Percentiles rank a stretch among this genome's conserved stretches.
These are phyloP conservation scores for Albifimbria verrucaria DNA, from an alignment of 2,329 filamentous ascomycete species.

Conservation along the genomic window DNA sequence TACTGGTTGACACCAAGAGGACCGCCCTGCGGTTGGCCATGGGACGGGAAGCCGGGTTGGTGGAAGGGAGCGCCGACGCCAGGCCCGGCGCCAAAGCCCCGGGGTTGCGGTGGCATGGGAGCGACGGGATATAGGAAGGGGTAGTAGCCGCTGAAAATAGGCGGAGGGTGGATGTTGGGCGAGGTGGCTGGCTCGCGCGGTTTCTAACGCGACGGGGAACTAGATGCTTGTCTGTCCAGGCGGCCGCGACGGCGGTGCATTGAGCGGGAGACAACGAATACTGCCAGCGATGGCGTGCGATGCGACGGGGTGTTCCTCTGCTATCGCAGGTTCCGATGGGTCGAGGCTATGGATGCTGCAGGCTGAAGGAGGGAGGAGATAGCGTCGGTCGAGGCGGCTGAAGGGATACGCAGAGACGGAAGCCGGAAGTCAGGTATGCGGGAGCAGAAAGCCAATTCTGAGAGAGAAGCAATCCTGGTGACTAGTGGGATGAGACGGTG, in stretches of 20 bases:
- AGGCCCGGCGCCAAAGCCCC: slow-evolving; percentile 35
- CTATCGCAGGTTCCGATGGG: too few species aligned
- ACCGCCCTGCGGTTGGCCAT: slow-evolving; percentile 46
- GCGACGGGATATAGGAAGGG: not conserved
- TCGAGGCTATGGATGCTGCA: too few species aligned
- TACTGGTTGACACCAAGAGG: slow-evolving; percentile 68
- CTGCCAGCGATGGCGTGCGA: not conserved
- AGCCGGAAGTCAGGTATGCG: too few species aligned
- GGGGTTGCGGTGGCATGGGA: slow-evolving; percentile 35
- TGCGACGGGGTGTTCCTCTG: too few species aligned
- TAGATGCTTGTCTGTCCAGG: slow-evolving; percentile 7
- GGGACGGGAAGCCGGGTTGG: slow-evolving; percentile 49
- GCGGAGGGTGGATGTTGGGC: not conserved
- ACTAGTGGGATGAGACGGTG: too few species aligned
- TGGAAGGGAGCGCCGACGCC: slow-evolving; percentile 37
- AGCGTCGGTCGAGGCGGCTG: too few species aligned
- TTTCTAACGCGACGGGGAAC: slow-evolving; percentile 25
- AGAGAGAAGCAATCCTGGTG: too few species aligned
- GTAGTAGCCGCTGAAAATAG: not conserved
- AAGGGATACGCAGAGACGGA: too few species aligned
- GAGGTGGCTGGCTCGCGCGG: slow-evolving; percentile 4
- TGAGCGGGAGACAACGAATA: slow-evolving; percentile 6
- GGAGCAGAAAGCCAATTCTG: too few species aligned
- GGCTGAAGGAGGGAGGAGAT: too few species aligned
- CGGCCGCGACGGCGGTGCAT: slow-evolving; percentile 14